Base-by-base conservation (phyloP, 192 early-diverging fungal genomes). In the Rhizoclosmatium globosum region DNA sequence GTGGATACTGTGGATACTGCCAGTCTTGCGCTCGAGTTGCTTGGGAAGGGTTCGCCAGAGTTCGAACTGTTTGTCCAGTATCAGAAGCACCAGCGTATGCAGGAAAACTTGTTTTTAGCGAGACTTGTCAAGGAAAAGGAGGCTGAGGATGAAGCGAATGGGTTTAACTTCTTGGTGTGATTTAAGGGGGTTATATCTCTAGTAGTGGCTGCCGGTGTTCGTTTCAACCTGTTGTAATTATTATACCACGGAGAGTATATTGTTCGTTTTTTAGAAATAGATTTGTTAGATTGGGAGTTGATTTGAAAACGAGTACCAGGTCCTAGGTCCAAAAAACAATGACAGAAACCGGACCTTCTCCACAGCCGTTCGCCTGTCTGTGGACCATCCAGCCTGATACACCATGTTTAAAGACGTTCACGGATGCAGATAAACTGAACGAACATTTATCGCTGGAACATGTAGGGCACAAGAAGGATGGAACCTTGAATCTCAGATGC, bases 361-460 rank as follows among this genome's bases (percentile, higher is more conserved):
- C 0, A 9, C 53, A 56, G 19, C 9, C 53, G 11, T 56, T 56
- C 53, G 19, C 53, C 9, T 56, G 53, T 56, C 53, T 56, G 11
- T 56, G 53, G 53, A n/a, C 53, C 53, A n/a, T n/a, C 53, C 53
- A 56, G 11, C 53, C 53, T n/a, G 53, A 56, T n/a, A 56, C 53
- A n/a, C 53, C 53, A 9, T 56, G 53, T 56, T n/a, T 56, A 9
- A 9, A 15, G 11, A n/a, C 19, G 53, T 56, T 56, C 19, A n/a
- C 9, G 11, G 53, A 56, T n/a, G 53, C 53, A 9, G 53, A 56
- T 15, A 56, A 9, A n/a, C 53, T 56, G 11, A 56, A 56, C 53
- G 53, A 9, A n/a, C 53, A 56, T 56, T n/a, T 56, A 56, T 56
- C 53, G 11, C 11, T n/a, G 19, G 53, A 56, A 15, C 53, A 56